A percentile compares a stretch with the other conserved stretches of the same genome.
Conservation (phyloP, 2,329 filamentous ascomycete species). For the Scedosporium boydii region DNA sequence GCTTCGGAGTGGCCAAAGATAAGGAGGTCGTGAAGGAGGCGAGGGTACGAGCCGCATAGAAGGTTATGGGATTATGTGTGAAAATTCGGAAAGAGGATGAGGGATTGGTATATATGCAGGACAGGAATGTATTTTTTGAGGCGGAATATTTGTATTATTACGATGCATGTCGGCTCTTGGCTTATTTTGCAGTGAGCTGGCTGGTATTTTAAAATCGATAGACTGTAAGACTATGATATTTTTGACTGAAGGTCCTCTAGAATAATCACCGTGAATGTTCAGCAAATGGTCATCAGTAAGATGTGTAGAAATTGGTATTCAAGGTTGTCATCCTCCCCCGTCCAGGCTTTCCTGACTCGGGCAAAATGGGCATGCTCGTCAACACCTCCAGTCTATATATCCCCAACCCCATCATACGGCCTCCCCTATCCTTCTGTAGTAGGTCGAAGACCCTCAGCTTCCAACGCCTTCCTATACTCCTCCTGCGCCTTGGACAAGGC, state of each 20-base stretch:
- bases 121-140: neutral
- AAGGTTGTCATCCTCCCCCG: neutral
- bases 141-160: neutral
- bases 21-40: slow-evolving; percentile 32
- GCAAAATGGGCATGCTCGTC: neutral
- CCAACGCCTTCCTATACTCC: slow-evolving; percentile 64
- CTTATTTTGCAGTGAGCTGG: neutral
- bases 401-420: neutral
- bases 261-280: no score
- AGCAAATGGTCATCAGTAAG: no score
- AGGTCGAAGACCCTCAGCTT: slow-evolving; percentile 46
- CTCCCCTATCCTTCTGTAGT: slow-evolving; percentile 30
- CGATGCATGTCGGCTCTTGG: neutral
- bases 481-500: slow-evolving; percentile 60
- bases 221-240: slow-evolving; percentile 4
- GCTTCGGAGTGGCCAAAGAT: slow-evolving; percentile 42
- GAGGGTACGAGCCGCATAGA: slow-evolving; percentile 24
- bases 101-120: neutral
- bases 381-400: neutral
- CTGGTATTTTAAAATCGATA: neutral
- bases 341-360: no score
- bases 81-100: no score
- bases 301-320: no score
- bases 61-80: neutral
- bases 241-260: neutral